These are phyloP conservation scores for Artemisia annua DNA, from an alignment of 129 eudicot species.

Conservation along the genomic window DNA sequence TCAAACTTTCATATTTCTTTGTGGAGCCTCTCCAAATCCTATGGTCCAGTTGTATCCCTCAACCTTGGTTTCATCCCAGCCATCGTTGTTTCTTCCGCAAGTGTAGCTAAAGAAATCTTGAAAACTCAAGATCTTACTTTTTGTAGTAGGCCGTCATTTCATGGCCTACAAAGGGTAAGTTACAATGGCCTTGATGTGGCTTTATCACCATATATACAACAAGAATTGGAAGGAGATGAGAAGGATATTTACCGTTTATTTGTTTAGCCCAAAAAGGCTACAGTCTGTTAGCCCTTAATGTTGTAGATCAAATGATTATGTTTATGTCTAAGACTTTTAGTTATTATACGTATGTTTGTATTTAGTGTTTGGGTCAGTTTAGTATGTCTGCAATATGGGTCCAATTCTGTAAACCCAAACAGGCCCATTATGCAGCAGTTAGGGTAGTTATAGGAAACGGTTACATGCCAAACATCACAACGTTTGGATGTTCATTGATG, in stretches of 20 bases:
- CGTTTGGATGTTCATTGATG: too few relatives aligned
- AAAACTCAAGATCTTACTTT: slow-evolving; percentile 32
- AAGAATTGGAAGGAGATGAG: slow-evolving; percentile 34
- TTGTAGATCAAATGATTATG: too few relatives aligned
- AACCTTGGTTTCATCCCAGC: slow-evolving; percentile 26
- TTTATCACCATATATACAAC: slow-evolving; percentile 26
- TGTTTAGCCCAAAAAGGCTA: slow-evolving; percentile 32
- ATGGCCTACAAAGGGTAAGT: slow-evolving; percentile 19
- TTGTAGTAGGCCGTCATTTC: slow-evolving; percentile 25
- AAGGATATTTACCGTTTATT: slow-evolving; percentile 26
- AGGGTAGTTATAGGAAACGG: too few relatives aligned
- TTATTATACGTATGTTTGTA: too few relatives aligned
- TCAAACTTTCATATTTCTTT: slow-evolving; percentile 19
- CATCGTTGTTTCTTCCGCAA: slow-evolving; percentile 33
- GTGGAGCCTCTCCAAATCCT: slow-evolving; percentile 28
- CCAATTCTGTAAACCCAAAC: too few relatives aligned
- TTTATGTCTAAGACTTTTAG: too few relatives aligned
- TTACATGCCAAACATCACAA: too few relatives aligned
- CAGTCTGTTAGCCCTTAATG: too few relatives aligned
- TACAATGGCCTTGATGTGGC: slow-evolving; percentile 26
- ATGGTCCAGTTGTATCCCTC: slow-evolving; percentile 36
- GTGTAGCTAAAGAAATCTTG: slow-evolving; percentile 34
- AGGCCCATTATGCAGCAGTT: too few relatives aligned
- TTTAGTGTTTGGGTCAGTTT: too few relatives aligned
- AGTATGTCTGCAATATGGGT: too few relatives aligned